phyloP scores from a whole-genome alignment of 2,329 filamentous ascomycete species.

The Scytalidium sp. region DNA sequence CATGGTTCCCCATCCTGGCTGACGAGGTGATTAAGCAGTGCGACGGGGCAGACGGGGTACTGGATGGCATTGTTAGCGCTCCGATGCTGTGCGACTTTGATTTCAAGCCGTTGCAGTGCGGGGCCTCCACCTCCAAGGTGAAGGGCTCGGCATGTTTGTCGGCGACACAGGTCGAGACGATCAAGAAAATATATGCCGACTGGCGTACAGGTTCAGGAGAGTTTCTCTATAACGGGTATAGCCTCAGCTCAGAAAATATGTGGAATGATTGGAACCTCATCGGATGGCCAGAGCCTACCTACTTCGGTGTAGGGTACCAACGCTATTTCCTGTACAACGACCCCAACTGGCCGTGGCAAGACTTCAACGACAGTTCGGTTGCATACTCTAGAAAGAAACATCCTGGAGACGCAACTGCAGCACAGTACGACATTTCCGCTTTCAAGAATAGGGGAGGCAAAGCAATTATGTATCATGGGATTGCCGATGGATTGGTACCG shows the following conservation, averaged over 20 bases:
- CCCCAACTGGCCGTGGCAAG: neutral
- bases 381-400: no score
- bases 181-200: constrained; percentile 36
- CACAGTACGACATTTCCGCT: constrained; percentile 18
- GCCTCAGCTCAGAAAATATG: constrained; percentile 34
- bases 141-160: constrained; percentile 46
- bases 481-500: no score
- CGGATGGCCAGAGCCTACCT: neutral
- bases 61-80: constrained; percentile 41
- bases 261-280: constrained; percentile 33
- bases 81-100: constrained; percentile 30
- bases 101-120: constrained; percentile 27
- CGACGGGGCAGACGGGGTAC: constrained; percentile 44
- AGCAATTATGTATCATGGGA: constrained; percentile 19
- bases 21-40: constrained; percentile 45
- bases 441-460: constrained; percentile 19
- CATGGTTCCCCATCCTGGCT: constrained; percentile 41
- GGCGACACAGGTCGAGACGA: constrained; percentile 36
- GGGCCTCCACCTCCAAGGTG: no score
- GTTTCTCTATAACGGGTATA: constrained; percentile 27
- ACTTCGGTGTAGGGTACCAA: constrained; percentile 24
- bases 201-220: constrained; percentile 28
- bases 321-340: neutral
- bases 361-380: constrained; percentile 3
- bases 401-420: no score